Base-by-base conservation (phyloP, 192 early-diverging fungal genomes). In the Endogone sp. region DNA sequence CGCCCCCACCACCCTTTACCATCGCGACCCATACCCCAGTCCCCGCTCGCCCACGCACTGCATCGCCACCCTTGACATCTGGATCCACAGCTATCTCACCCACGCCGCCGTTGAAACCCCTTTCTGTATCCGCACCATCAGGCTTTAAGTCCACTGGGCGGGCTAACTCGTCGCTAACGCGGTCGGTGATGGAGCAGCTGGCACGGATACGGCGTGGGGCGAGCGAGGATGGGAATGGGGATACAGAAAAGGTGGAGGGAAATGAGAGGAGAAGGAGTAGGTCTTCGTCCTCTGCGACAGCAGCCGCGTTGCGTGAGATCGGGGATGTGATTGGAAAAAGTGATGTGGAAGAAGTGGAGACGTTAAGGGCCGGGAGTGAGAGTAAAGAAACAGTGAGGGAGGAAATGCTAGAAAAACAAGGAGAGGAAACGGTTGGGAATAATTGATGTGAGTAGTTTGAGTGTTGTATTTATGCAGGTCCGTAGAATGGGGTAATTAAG, bases 131-230 rank as follows among this genome's bases (percentile, higher is more conserved):
- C 4, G 29, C 55, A 6, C 57, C 54, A 26, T 30, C 56, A 2
- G 56, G 55, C 61, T 24, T 63, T 16, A 60, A 25, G 54, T 31
- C 37, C 31, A 77, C 75, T 62, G 83, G 82, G 16, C 70, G 82
- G 9, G 75, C 82, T 4, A 75, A 81, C 11, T 85, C 85, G 6
- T 85, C 83, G 11, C 59, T 87, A 29, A 84, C 85, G 6, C 66
- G 85, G 29, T 78, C 85, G 21, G 79, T 87, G 3, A 79, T 85
- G 28, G 76, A 85, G 55, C 85, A 87, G 60, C 55, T 87, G 58
- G 80, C 69, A 73, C 37, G 70, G 72, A 24, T 66, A 67, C n/a
- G 72, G 69, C 6, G 72, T 71, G 63, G 66, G 6, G 58, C 71
- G 23, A 69, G 71, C 29, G 75, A 16, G 64, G 64, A 24, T 55